Evolutionary conservation across 139 green algal genomes (phyloP).

Genomic region (Trebouxia sp.): DNA sequence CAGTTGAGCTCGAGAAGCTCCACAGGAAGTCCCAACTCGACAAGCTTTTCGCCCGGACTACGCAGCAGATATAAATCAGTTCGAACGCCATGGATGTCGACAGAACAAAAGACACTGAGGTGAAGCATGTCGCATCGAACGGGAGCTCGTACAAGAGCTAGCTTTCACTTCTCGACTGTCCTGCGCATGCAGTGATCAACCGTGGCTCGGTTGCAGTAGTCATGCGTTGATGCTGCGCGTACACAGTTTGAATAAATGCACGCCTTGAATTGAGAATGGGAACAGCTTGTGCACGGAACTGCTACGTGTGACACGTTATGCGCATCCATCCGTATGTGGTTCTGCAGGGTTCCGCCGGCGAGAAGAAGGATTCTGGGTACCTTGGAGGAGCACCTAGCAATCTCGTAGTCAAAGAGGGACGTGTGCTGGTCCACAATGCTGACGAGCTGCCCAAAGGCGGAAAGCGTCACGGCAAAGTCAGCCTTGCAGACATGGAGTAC

Average conservation of each 20-base stretch:
- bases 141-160: too few species aligned
- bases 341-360: neutral
- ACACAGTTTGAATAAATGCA: too few species aligned
- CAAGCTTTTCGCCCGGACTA: too few species aligned
- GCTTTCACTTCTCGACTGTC: too few species aligned
- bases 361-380: slow-evolving; percentile 15
- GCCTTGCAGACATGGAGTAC: neutral
- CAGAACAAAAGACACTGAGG: neutral
- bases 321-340: too few species aligned
- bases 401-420: neutral
- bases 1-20: too few species aligned
- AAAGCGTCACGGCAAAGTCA: neutral
- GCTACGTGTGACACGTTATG: too few species aligned
- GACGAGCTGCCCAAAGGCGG: neutral
- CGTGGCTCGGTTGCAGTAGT: too few species aligned
- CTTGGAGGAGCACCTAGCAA: neutral
- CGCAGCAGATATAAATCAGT: too few species aligned
- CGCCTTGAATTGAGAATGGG: neutral
- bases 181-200: neutral
- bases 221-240: too few species aligned
- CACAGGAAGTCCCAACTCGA: neutral
- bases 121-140: too few species aligned
- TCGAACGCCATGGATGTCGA: neutral
- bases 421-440: neutral
- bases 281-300: too few species aligned